Evolutionary conservation across 2,329 filamentous ascomycete genomes (phyloP).

Genomic region (Venturia carpophila): DNA sequence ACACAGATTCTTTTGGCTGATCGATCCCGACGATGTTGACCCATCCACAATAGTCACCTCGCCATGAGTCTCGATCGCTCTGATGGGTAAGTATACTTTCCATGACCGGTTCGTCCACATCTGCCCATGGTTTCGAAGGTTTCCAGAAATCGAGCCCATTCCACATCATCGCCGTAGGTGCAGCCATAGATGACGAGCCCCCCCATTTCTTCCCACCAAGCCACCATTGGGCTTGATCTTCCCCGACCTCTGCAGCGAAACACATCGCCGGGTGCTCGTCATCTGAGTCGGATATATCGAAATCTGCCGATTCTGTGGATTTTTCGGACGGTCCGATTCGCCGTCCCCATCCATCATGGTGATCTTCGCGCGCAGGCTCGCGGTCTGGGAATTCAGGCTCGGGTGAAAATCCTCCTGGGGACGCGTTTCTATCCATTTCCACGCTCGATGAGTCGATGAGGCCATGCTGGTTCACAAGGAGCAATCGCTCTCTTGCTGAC

Average conservation of each 20-base stretch:
- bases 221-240: slow-evolving; percentile 3
- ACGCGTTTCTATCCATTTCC: background rate
- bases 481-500: background rate
- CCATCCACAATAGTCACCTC: slow-evolving; percentile 9
- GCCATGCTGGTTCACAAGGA: background rate
- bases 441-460: background rate
- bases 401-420: background rate
- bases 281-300: background rate
- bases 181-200: slow-evolving; percentile 4
- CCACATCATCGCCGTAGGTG: background rate
- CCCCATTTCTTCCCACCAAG: slow-evolving; percentile 4
- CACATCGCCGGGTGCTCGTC: background rate
- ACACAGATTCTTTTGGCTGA: background rate
- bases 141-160: background rate
- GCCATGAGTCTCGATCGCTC: background rate
- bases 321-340: background rate
- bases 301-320: background rate
- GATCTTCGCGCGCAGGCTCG: background rate
- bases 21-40: slow-evolving; percentile 1
- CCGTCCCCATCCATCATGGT: background rate
- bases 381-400: background rate
- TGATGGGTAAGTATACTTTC: background rate
- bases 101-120: background rate
- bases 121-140: slow-evolving; percentile 2
- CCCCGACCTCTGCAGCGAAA: background rate